Conservation (phyloP, 2,329 filamentous ascomycete species). For the Rhynchosporium agropyri region DNA sequence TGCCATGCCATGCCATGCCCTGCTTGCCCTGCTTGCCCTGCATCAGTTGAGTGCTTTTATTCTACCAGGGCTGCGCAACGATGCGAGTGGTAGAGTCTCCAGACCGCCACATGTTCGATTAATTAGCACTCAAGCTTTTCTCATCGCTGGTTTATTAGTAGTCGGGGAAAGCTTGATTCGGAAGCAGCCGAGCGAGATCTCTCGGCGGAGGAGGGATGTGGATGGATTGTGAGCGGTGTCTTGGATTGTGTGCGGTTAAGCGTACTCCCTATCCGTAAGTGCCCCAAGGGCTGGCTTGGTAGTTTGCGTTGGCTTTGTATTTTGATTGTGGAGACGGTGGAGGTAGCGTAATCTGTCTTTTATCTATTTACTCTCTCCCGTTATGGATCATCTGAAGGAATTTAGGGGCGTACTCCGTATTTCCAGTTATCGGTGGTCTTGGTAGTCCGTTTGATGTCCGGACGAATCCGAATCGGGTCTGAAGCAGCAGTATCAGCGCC, state of each 20-base stretch:
- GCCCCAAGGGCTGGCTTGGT: constrained; percentile 12
- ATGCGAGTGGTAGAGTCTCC: constrained; percentile 1
- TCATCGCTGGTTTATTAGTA: background rate
- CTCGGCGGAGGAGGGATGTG: background rate
- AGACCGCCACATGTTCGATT: constrained; percentile 10
- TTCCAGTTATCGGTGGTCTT: background rate
- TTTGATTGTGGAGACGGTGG: background rate
- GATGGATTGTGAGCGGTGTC: background rate
- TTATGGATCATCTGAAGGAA: background rate
- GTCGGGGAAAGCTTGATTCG: constrained; percentile 14
- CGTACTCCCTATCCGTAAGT: background rate
- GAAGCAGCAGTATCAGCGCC: background rate
- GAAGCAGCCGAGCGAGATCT: constrained; percentile 1
- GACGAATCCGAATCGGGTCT: constrained; percentile 8
- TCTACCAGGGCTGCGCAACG: constrained; percentile 3
- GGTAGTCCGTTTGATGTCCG: background rate
- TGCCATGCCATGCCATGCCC: too few species aligned
- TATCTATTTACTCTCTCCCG: background rate
- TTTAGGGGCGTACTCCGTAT: background rate
- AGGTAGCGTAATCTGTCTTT: background rate
- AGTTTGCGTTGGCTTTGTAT: background rate
- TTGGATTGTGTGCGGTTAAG: background rate
- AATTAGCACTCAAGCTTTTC: constrained; percentile 13
- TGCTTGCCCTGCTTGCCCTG: too few species aligned
- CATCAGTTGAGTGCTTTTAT: constrained; percentile 11